These are phyloP conservation scores for Pelargonium nanum DNA, from an alignment of 345 rosid genomes.

Conservation along the genomic window DNA sequence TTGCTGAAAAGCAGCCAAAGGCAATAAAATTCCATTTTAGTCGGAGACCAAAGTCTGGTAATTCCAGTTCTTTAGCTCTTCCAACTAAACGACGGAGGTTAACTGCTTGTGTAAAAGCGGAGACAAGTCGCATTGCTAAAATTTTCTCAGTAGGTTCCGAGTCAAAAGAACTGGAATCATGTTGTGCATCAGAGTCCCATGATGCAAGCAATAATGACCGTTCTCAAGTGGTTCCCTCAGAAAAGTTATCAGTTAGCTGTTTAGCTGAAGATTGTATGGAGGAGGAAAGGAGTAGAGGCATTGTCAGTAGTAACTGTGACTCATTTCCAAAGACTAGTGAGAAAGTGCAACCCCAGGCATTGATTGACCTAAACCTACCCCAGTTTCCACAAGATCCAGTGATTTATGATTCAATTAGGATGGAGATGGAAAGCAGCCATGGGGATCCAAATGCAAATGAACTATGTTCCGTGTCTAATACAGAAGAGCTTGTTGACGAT, in stretches of 20 bases:
- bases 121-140: constrained; percentile 17
- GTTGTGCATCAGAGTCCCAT: constrained; percentile 11
- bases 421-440: background rate
- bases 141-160: constrained; percentile 17
- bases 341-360: too few relatives aligned
- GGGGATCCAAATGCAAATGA: background rate
- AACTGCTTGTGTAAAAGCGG: constrained; percentile 39
- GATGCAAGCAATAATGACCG: constrained; percentile 17
- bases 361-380: too few relatives aligned
- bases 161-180: constrained; percentile 21
- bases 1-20: constrained; percentile 23
- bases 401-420: background rate
- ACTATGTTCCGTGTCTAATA: background rate
- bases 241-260: constrained; percentile 10
- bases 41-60: constrained; percentile 28
- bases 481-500: background rate
- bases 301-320: background rate
- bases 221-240: constrained; percentile 8
- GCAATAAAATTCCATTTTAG: constrained; percentile 20
- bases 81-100: constrained; percentile 39
- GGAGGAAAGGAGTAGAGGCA: constrained; percentile 14
- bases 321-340: too few relatives aligned
- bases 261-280: constrained; percentile 14
- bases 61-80: constrained; percentile 29
- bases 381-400: too few relatives aligned